A percentile compares a stretch with the other conserved stretches of the same genome.
Conservation (phyloP, 2,329 filamentous ascomycete species). For the Endoconidiophora polonica region DNA sequence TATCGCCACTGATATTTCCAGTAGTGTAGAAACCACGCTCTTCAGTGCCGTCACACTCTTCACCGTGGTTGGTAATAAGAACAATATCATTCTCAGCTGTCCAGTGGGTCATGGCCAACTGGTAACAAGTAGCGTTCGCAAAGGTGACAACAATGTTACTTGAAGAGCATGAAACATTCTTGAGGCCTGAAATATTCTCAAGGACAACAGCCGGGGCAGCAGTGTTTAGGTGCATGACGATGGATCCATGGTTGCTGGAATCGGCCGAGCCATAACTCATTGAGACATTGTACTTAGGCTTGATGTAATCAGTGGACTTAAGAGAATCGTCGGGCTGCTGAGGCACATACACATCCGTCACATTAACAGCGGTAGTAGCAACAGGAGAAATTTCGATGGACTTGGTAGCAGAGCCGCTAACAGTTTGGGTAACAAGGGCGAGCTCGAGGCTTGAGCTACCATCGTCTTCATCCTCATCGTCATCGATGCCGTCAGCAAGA, state of each 20-base stretch:
- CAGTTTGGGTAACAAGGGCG: neutral
- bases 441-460: too few relatives aligned
- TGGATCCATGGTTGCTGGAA: slow-evolving; percentile 13
- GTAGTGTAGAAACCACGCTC: slow-evolving; percentile 26
- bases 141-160: slow-evolving; percentile 15
- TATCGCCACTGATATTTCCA: slow-evolving; percentile 18
- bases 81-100: slow-evolving; percentile 17
- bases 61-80: slow-evolving; percentile 27
- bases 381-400: neutral
- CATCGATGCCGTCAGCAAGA: too few relatives aligned
- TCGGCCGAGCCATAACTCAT: slow-evolving; percentile 14
- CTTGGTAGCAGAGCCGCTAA: too few relatives aligned
- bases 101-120: slow-evolving; percentile 15
- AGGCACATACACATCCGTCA: slow-evolving; percentile 15
- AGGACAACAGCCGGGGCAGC: slow-evolving; percentile 16
- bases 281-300: slow-evolving; percentile 1
- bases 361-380: neutral
- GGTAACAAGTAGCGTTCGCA: slow-evolving; percentile 11
- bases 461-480: too few relatives aligned
- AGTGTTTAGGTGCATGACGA: slow-evolving; percentile 15
- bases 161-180: slow-evolving; percentile 13
- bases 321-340: slow-evolving; percentile 13
- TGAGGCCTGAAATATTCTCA: slow-evolving; percentile 14
- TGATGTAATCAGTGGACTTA: slow-evolving; percentile 11
- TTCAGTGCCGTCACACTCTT: slow-evolving; percentile 24